A percentile compares a stretch with the other conserved stretches of the same genome.
Evolutionary conservation across 257 asterid genomes (phyloP).

Genomic region (Solanum sejunctum): DNA sequence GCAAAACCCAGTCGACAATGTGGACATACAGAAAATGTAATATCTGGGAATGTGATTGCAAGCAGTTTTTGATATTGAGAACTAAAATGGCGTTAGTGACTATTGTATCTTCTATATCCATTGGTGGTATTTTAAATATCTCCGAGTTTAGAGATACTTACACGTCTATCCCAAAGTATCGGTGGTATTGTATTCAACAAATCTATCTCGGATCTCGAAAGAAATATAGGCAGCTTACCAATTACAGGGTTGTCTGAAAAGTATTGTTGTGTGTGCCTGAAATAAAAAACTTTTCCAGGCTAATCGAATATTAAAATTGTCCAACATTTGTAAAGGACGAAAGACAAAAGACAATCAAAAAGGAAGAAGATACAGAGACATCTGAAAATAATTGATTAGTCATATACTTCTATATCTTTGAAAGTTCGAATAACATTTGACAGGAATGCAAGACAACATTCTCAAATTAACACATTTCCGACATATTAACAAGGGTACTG

Average conservation of each 20-base stretch:
- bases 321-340: not conserved
- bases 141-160: not conserved
- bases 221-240: not conserved
- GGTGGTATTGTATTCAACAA: not conserved
- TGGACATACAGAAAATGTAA: not conserved
- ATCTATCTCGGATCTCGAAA: not conserved
- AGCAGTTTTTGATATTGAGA: not conserved
- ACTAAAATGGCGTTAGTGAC: not conserved
- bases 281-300: not conserved
- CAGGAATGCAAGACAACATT: not conserved
- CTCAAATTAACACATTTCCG: not conserved
- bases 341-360: not conserved
- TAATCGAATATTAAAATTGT: not conserved
- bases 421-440: not conserved
- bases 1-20: not conserved
- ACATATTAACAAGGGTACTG: not conserved
- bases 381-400: not conserved
- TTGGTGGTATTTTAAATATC: not conserved
- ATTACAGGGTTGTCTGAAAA: not conserved
- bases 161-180: not conserved
- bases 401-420: not conserved
- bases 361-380: not conserved
- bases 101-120: not conserved
- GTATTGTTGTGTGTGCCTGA: not conserved
- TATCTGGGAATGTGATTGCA: not conserved